Percentiles rank a stretch among this genome's conserved stretches.
Conservation (phyloP, 352 stramenopile species). For the Phytophthora rubi region DNA sequence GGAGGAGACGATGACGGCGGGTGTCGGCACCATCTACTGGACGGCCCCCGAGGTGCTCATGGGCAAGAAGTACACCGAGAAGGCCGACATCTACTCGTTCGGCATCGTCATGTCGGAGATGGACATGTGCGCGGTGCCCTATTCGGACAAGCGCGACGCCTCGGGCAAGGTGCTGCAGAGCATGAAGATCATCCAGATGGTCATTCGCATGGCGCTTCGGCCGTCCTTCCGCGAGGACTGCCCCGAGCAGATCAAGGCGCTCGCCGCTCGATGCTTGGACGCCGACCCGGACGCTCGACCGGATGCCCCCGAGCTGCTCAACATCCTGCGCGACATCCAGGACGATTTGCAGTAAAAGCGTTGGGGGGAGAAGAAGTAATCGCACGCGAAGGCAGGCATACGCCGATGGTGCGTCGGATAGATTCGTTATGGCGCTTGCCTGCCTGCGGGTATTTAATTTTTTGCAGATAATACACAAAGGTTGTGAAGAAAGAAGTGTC, state of each 20-base stretch:
- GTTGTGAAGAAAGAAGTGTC: slow-evolving; percentile 9
- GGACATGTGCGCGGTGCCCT: slow-evolving; percentile 79
- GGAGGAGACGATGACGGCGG: slow-evolving; percentile 80
- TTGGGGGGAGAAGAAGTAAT: slow-evolving; percentile 12
- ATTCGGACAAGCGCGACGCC: slow-evolving; percentile 78
- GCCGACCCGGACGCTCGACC: slow-evolving; percentile 70
- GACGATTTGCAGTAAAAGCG: slow-evolving; percentile 43
- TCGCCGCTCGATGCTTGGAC: slow-evolving; percentile 74
- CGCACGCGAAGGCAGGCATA: slow-evolving; percentile 17
- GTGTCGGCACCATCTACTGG: slow-evolving; percentile 88
- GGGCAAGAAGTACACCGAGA: slow-evolving; percentile 83
- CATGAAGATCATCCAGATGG: slow-evolving; percentile 87
- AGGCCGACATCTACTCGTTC: slow-evolving; percentile 85
- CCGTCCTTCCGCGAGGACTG: slow-evolving; percentile 63
- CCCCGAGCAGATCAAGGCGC: slow-evolving; percentile 52
- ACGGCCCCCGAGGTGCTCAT: slow-evolving; percentile 81
- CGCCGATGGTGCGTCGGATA: slow-evolving; percentile 6
- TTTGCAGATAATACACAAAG: slow-evolving; percentile 33
- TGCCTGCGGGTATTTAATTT: slow-evolving; percentile 43
- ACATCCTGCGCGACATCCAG: slow-evolving; percentile 37
- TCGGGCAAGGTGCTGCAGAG: slow-evolving; percentile 71
- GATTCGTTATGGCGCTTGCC: slow-evolving; percentile 23
- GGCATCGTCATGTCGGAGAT: slow-evolving; percentile 87
- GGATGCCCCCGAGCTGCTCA: slow-evolving; percentile 47
- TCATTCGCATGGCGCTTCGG: slow-evolving; percentile 67